Evolutionary conservation across 805 yeast genomes (phyloP), one percentile per base, ranked within the genome.

Genomic region (Candida vartiovaarae): DNA sequence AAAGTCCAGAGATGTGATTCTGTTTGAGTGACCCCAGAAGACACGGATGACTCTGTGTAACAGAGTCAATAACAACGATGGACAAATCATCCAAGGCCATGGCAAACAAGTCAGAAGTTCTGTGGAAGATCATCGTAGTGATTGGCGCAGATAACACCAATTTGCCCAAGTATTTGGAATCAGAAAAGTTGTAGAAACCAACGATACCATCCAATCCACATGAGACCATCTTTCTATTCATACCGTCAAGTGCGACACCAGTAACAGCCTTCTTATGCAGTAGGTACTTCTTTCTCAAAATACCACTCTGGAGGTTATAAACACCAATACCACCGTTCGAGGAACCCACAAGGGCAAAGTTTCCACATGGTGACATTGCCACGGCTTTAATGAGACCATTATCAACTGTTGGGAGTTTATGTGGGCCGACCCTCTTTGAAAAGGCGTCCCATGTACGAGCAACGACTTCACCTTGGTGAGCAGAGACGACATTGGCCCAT

Each of bases 401-500:
- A 63, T 93, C 98, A n/a, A 76, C 75, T 1, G 96, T 85, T 3
- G 68, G 61, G 32, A 95, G 67, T 32, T 69, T 70, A 71, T 82
- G 77, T 46, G 82, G 75, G 24, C 97, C 97, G 4, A 89, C 78
- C 57, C 89, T 80, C 50, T 85, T 90, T 47, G 74, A 76, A 50
- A 76, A 76, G 6, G 88, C 78, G 57, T 82, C 82, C 98, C 99
- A 93, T 2, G 96, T 86, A 54, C 95, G 77, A 1, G 96, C 99
- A 64, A 78, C 80, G 1, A 70, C 64, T 56, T 85, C 93, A 46
- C 82, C 87, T 55, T 82, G 81, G 64, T 93, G 98, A 0, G 87
- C 91, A 23, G 98, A 87, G 5, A 95, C 59, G 41, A 93, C 72
- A 56, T 90, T 90, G 57, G 88, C 98, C 99, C 99, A 93, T 42